Evolutionary conservation across 2,329 filamentous ascomycete genomes (phyloP), one percentile per base, ranked within the genome.

Genomic region (Endoconidiophora polonica): DNA sequence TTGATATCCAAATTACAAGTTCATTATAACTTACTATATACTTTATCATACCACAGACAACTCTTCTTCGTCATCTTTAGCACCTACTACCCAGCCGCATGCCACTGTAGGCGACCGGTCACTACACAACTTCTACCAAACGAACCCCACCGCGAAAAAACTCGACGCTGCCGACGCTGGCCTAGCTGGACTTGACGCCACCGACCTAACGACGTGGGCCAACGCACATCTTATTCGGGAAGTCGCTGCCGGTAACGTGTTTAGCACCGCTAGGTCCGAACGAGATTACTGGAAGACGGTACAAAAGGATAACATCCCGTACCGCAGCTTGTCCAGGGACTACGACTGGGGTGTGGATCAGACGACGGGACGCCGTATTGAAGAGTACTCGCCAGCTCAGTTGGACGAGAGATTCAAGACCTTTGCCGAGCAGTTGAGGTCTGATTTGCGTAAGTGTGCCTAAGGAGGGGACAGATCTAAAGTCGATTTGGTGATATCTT

Each of bases 221-320:
- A 68, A 70, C 60, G 58, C 66, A 16, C 64, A 68, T 55, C 66
- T 72, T 52, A 63, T 74, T 39, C 63, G 63, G 41, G 65, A 65
- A 43, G 64, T 66, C 37, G 63, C 63, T 42, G 59, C 64, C 53
- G 62, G 59, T 46, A 57, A 57, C 9, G 56, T 68, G 3, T 54
- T 58, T 41, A 59, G 65, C 33, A 64, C 61, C 54, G 61, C 66
- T 60, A 75, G 75, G 60, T 61, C 69, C 23, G 69, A 75, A 58
- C 69, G 70, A 57, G 74, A 77, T 57, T 69, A 73, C 58, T 79
- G 74, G 74, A 74, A 73, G 61, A 63, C 66, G 44, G 65, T 75
- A 54, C 68, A 67, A 59, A 74, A 77, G 55, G 66, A 71, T 44
- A 67, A 62, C 50, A 63, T 76, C 12, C 70, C 73, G 4, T 61